Conservation (phyloP, 257 asterid species). For the Verbena officinalis region DNA sequence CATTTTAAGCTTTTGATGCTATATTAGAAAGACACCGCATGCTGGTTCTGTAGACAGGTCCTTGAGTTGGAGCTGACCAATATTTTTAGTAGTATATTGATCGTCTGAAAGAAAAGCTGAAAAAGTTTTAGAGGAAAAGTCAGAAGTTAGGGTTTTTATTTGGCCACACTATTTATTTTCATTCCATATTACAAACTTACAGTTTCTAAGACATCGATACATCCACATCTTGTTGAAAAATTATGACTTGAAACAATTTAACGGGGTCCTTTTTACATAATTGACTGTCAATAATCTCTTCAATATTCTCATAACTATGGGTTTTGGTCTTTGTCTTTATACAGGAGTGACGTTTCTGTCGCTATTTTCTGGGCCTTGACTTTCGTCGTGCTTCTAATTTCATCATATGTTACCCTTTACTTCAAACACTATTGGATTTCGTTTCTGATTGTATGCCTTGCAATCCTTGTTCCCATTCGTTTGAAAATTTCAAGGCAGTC, state of each 20-base stretch:
- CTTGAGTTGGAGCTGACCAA: not conserved
- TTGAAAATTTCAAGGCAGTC: constrained; percentile 58
- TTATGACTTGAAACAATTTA: not conserved
- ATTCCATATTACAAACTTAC: not conserved
- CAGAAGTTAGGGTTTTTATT: not conserved
- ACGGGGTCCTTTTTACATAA: not conserved
- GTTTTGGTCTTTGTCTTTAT: constrained; percentile 20
- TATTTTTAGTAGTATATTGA: not conserved
- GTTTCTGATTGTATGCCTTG: constrained; percentile 47
- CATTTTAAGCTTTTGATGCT: constrained; percentile 3
- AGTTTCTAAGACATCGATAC: not conserved
- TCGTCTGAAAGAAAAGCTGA: not conserved
- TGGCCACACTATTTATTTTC: not conserved
- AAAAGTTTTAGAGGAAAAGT: not conserved
- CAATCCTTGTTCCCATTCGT: constrained; percentile 56
- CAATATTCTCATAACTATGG: not conserved
- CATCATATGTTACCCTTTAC: constrained; percentile 63
- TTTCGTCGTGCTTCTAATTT: constrained; percentile 51
- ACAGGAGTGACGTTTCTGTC: constrained; percentile 71
- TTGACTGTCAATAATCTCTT: constrained; percentile 4
- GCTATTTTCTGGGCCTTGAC: constrained; percentile 53
- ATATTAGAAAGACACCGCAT: not conserved
- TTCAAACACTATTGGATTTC: constrained; percentile 61
- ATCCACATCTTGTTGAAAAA: not conserved
- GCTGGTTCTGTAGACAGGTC: not conserved